Percentiles rank a stretch among this genome's conserved stretches.
Conservation (phyloP, 2,329 filamentous ascomycete species). For the Penicillium sp. region DNA sequence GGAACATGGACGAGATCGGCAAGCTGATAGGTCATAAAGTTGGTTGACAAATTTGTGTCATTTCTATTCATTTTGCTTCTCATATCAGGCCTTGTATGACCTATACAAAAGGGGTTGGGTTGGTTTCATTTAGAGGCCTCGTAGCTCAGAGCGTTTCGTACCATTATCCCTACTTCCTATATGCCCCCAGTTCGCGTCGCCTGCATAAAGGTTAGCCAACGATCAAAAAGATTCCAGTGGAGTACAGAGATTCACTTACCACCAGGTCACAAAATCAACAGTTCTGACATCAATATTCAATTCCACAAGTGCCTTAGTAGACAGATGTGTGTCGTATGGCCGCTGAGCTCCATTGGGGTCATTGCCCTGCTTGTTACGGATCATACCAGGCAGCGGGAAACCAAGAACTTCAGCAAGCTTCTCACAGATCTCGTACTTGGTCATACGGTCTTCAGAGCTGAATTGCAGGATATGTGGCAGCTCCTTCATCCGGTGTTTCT, state of each 20-base stretch:
- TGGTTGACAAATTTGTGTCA: neutral
- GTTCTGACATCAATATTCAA: constrained; percentile 61
- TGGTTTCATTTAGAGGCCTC: neutral
- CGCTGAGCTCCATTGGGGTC: constrained; percentile 71
- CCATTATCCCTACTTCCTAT: neutral
- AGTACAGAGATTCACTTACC: neutral
- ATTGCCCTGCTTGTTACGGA: constrained; percentile 66
- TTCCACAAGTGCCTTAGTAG: constrained; percentile 70
- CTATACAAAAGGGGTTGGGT: neutral
- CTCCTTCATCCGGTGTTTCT: constrained; percentile 48
- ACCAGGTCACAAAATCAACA: constrained; percentile 6
- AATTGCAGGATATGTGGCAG: constrained; percentile 78
- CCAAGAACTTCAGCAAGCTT: constrained; percentile 77
- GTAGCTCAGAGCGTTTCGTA: neutral
- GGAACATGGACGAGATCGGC: neutral
- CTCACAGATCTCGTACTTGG: constrained; percentile 87
- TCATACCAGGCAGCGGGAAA: constrained; percentile 66
- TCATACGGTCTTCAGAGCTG: constrained; percentile 80
- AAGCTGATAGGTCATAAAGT: neutral
- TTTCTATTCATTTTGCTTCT: neutral
- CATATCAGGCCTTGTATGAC: neutral
- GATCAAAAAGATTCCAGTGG: neutral
- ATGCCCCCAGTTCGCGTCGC: neutral
- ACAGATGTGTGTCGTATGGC: constrained; percentile 86
- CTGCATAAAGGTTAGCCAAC: neutral